Evolutionary conservation across 768 basidiomycete species (phyloP).

Genomic region (Glaciozyma martinii): DNA sequence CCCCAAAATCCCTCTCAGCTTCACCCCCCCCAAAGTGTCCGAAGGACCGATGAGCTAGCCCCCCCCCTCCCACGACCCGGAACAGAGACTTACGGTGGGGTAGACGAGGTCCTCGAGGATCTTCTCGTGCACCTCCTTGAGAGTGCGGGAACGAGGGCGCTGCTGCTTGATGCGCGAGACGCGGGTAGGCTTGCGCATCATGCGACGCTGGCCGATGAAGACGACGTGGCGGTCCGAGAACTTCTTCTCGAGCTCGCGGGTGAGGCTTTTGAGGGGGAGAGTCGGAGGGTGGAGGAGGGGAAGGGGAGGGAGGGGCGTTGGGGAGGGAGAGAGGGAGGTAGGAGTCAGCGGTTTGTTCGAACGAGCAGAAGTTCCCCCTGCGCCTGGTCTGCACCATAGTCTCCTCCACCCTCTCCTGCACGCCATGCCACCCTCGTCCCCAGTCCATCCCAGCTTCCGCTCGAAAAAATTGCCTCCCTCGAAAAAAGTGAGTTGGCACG

Average conservation of each 20-base stretch:
- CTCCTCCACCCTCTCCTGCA: not conserved
- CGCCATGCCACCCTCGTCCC: not conserved
- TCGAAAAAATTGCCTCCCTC: not conserved
- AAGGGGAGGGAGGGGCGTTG: not conserved
- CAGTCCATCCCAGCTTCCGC: not conserved
- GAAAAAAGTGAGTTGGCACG: slow-evolving; percentile 30
- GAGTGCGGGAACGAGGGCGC: slow-evolving; percentile 90
- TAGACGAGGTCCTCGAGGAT: slow-evolving; percentile 98
- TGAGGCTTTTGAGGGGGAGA: slow-evolving; percentile 55
- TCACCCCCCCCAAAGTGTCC: not conserved
- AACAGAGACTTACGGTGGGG: slow-evolving; percentile 56
- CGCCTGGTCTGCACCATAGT: not conserved
- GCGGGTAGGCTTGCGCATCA: slow-evolving; percentile 94
- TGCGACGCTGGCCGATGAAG: slow-evolving; percentile 95
- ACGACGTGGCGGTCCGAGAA: slow-evolving; percentile 99
- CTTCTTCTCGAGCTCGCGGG: slow-evolving; percentile 99
- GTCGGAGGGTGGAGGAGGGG: slow-evolving; percentile 1
- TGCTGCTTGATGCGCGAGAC: slow-evolving; percentile 88
- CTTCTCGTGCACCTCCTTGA: slow-evolving; percentile 95
- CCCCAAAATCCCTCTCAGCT: not conserved
- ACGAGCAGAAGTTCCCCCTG: not conserved
- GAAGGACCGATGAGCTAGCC: not conserved
- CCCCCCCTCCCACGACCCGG: not conserved
- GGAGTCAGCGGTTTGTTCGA: slow-evolving; percentile 20
- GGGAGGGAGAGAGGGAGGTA: slow-evolving; percentile 19